Evolutionary conservation across 345 rosid genomes (phyloP), one percentile per base, ranked within the genome.

Genomic region (Populus euphratica): DNA sequence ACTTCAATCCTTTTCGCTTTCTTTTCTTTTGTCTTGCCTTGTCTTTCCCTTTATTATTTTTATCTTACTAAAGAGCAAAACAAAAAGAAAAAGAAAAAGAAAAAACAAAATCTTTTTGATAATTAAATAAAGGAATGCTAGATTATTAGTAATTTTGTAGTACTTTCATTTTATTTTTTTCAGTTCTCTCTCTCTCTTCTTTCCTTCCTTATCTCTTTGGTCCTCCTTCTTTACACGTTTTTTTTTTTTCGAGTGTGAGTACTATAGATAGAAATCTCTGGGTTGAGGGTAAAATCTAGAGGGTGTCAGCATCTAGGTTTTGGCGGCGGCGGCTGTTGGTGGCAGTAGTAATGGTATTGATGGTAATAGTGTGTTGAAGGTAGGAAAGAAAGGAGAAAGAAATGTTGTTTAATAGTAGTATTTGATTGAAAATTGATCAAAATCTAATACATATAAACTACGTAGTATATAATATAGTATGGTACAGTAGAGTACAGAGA

Each of bases 281-380:
- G 61, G 74, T 43, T 72, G 77, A 52, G 56, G 56, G 81, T 84
- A 76, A 86, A 86, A 81, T 86, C 86, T 83, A 70, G 69, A 73
- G 73, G 81, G 77, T 84, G 87, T 86, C 90, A 84, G 87, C 85
- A 84, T 84, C 85, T 87, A 81, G 61, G 82, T 77, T 78, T 35
- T 64, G 56, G 39, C 38, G 54, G 75, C 17, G 41, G 23, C 8
- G 49, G 41, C 44, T 41, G 44, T 41, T 41, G 44, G 20, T 49
- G 5, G 54, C 54, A 5, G 54, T 49, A 5, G 54, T 47, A 2
- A 14, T 47, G 52, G 52, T 14, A 49, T 49, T 49, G 54, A 49
- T 49, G 20, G 54, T 49, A 49, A 18, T 43, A 20, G 36, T 33
- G 36, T 33, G 36, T 12, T 17, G 41, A 25, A 49, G 64, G 31